A percentile compares a stretch with the other conserved stretches of the same genome.
Conservation (phyloP, 108 stramenopile species). For the Mayamaea pseudoterrestris region DNA sequence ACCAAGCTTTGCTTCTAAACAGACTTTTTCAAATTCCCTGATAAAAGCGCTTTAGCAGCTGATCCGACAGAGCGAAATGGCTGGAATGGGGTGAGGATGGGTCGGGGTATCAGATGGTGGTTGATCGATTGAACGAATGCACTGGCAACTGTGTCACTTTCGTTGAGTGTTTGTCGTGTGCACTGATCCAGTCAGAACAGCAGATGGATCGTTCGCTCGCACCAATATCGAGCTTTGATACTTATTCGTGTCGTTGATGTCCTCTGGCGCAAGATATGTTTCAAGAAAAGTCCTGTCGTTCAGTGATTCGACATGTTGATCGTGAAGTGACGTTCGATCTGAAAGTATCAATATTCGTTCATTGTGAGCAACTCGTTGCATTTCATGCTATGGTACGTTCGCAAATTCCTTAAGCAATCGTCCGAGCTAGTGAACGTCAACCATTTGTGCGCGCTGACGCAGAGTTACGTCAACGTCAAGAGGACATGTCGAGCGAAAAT, state of each 20-base stretch:
- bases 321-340: not conserved
- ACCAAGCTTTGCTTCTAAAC: no score
- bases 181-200: not conserved
- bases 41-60: no score
- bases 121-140: no score
- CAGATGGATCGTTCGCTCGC: not conserved
- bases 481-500: conserved; percentile 62
- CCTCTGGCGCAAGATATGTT: not conserved
- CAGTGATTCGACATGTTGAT: conserved; percentile 18
- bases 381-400: conserved; percentile 43
- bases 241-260: conserved; percentile 1
- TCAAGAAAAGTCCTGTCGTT: conserved; percentile 24
- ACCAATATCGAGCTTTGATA: not conserved
- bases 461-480: conserved; percentile 32
- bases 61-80: conserved; percentile 12
- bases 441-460: conserved; percentile 21
- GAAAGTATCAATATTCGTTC: not conserved
- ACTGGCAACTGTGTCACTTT: no score
- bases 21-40: no score
- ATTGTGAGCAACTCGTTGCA: not conserved
- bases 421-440: conserved; percentile 43
- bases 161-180: no score
- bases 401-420: conserved; percentile 53
- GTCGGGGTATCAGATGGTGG: no score
- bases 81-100: conserved; percentile 17